Base-by-base conservation (phyloP, 192 early-diverging fungal species). In the Coemansia brasiliensis region DNA sequence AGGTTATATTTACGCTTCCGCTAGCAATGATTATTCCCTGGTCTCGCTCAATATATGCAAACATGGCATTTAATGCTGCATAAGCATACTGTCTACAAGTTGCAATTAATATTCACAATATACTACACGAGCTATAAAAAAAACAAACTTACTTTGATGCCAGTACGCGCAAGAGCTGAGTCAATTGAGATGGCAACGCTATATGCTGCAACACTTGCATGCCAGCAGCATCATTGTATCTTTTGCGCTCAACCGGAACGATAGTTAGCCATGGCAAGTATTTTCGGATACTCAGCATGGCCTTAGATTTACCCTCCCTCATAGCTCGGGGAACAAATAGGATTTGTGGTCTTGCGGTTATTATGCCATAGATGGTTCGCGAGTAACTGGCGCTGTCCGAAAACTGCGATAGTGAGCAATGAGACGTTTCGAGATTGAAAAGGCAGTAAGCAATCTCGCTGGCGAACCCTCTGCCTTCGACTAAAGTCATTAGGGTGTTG, bases 391-490 rank as follows among this genome's bases (percentile, higher is more conserved):
- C 49, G 7, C 65, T 57, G 39, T 80, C 77, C 3, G 77, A 58
- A 25, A 69, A 74, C 52, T 80, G 77, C 3, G 67, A 63, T 12
- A 80, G 18, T 4, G 39, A 67, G 57, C 77, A 80, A 20, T 74
- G 61, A 5, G 24, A 57, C 16, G 61, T 63, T 10, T 59, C 44
- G 4, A 70, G 16, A 42, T 70, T 61, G 39, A 74, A 57, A n/a
- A 80, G 51, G 37, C 66, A 63, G 43, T 63, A 80, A 2, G 71
- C 77, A 11, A 70, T 74, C 25, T 80, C 77, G 49, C 71, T 70
- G 18, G 67, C 67, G 8, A 66, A 48, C 0, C 63, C 71, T 24
- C 77, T 70, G 15, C 77, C 71, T 52, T 80, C 77, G 18, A 71
- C 60, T 7, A 80, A 22, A 0, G 65, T 66, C 61, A 79, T 67